Evolutionary conservation across 208 protist species (phyloP).

Genomic region (Leishmania gerbilli): DNA sequence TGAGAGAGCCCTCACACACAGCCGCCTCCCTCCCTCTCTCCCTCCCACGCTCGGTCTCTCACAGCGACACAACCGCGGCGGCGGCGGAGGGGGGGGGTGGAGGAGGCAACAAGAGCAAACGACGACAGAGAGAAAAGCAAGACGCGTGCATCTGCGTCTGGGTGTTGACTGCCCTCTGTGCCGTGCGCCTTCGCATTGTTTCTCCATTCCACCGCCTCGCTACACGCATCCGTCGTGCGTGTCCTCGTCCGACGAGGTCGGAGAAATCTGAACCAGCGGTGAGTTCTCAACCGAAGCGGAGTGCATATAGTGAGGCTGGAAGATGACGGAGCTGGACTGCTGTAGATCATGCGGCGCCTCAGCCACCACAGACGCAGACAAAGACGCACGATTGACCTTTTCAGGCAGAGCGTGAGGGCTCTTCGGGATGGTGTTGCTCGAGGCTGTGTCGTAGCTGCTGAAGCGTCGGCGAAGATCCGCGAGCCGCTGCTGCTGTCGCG

Average conservation of each 20-base stretch:
- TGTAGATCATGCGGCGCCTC: neutral
- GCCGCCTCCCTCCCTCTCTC: neutral
- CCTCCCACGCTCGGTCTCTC: neutral
- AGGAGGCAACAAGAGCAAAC: neutral
- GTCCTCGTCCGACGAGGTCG: constrained; percentile 34
- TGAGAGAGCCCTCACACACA: neutral
- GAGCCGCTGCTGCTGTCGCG: constrained; percentile 24
- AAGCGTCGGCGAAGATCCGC: constrained; percentile 22
- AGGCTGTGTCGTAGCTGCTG: constrained; percentile 10
- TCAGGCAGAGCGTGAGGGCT: neutral
- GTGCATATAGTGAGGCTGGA: neutral
- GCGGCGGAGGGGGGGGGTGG: too few species aligned
- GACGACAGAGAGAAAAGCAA: neutral
- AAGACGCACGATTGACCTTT: neutral
- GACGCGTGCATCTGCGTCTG: neutral
- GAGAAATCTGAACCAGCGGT: constrained; percentile 28
- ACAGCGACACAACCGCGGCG: too few species aligned
- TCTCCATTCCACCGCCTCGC: neutral
- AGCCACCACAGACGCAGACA: neutral
- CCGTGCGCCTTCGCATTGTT: neutral
- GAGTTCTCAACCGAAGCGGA: constrained; percentile 10
- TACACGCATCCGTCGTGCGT: neutral
- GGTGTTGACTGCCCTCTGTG: neutral
- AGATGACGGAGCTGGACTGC: constrained; percentile 6
- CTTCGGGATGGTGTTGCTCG: neutral